Evolutionary conservation across 768 basidiomycete species (phyloP).

Genomic region (Serendipita vermifera): DNA sequence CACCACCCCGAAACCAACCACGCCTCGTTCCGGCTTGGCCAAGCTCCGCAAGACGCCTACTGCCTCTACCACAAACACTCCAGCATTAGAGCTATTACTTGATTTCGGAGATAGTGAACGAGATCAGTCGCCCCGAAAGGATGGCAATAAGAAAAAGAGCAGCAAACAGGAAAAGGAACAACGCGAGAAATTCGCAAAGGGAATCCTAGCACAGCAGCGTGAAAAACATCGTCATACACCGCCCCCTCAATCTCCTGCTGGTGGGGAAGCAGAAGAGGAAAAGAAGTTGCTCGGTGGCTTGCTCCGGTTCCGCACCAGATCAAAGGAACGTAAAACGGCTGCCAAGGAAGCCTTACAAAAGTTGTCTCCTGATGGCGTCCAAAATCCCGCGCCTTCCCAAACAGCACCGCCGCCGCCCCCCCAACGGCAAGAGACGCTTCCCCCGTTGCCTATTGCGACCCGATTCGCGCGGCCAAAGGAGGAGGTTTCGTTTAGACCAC

Average conservation of each 20-base stretch:
- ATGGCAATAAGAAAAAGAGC: not conserved
- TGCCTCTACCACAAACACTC: not conserved
- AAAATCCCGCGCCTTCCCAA: not conserved
- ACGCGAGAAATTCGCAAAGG: not conserved
- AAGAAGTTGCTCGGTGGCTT: conserved; percentile 1
- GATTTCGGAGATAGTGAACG: not conserved
- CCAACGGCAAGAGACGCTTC: not conserved
- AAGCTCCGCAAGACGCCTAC: conserved; percentile 3
- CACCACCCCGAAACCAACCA: not conserved
- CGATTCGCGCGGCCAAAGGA: not conserved
- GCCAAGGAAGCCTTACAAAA: not conserved
- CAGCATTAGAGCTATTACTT: not conserved
- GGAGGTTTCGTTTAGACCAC: not conserved
- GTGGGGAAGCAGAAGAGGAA: not conserved
- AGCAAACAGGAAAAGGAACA: not conserved
- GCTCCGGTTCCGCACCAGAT: not conserved
- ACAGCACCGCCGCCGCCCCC: not conserved
- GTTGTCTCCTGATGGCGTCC: no score
- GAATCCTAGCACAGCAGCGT: not conserved
- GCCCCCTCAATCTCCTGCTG: no score
- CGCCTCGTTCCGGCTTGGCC: not conserved
- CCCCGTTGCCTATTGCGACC: not conserved
- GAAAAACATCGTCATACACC: no score
- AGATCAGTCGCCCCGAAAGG: not conserved
- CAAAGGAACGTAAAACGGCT: conserved; percentile 4